A percentile compares a stretch with the other conserved stretches of the same genome.
phyloP scores from a whole-genome alignment of 441 rosid genomes.

The Populus tomentosa region DNA sequence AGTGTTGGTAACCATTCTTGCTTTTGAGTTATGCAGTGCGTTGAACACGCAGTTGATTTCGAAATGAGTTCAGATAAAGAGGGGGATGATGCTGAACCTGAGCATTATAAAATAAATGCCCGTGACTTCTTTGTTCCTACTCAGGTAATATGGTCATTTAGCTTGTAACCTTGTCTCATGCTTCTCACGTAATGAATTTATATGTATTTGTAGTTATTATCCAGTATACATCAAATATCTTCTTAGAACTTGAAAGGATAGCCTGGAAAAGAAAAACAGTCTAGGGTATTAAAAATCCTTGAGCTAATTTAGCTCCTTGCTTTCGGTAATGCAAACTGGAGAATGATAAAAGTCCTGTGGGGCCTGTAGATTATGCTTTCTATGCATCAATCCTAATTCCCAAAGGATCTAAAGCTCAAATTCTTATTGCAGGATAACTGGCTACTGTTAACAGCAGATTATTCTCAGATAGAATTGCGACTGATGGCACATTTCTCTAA shows the following conservation, averaged over 20 bases:
- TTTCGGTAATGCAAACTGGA: neutral
- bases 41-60: conserved; percentile 88
- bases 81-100: conserved; percentile 38
- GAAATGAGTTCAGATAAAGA: conserved; percentile 35
- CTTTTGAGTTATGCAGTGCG: conserved; percentile 62
- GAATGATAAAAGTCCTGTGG: neutral
- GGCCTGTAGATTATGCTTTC: neutral
- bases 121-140: conserved; percentile 90
- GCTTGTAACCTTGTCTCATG: conserved; percentile 4
- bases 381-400: neutral
- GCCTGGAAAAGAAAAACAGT: neutral
- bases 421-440: conserved; percentile 78
- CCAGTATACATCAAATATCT: neutral
- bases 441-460: conserved; percentile 91
- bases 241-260: neutral
- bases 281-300: neutral
- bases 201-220: neutral
- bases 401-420: neutral
- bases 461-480: conserved; percentile 96
- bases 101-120: conserved; percentile 61
- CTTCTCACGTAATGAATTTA: neutral
- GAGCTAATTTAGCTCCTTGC: neutral
- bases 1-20: conserved; percentile 16
- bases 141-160: conserved; percentile 55
- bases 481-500: conserved; percentile 95